A percentile compares a stretch with the other conserved stretches of the same genome.
phyloP scores from a whole-genome alignment of 805 yeast genomes.

The Scheffersomyces lignosus region DNA sequence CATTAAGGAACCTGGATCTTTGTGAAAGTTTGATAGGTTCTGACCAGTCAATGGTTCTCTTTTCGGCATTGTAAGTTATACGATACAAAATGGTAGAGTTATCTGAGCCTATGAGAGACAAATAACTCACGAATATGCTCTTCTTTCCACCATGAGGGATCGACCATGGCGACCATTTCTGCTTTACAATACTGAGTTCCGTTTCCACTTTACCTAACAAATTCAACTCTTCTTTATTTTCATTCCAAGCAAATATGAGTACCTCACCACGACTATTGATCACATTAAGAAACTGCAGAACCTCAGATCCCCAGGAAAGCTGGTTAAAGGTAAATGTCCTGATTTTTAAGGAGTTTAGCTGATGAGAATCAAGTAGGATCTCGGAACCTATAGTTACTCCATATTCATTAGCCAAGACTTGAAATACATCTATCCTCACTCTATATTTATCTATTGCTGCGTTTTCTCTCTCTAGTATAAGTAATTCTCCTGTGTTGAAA shows the following conservation, averaged over 20 bases:
- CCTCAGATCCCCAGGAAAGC: conserved; percentile 5
- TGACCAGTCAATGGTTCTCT: background rate
- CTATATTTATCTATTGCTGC: conserved; percentile 21
- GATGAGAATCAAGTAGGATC: conserved; percentile 17
- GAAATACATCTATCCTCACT: conserved; percentile 27
- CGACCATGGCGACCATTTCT: conserved; percentile 14
- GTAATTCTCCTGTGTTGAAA: conserved; percentile 38
- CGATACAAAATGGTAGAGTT: conserved; percentile 10
- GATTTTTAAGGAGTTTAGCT: conserved; percentile 23
- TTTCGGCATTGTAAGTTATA: conserved; percentile 1
- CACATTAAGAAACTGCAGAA: conserved; percentile 6
- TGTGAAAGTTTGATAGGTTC: background rate
- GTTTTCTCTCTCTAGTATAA: conserved; percentile 29
- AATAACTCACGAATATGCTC: background rate
- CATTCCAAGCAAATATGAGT: conserved; percentile 11
- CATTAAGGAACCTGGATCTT: conserved; percentile 7
- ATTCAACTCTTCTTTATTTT: background rate
- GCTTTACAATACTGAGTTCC: conserved; percentile 8
- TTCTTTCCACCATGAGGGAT: background rate
- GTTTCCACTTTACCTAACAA: conserved; percentile 3
- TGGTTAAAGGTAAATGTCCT: conserved; percentile 27
- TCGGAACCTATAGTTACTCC: conserved; percentile 16
- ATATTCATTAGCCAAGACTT: conserved; percentile 22
- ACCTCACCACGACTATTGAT: conserved; percentile 17
- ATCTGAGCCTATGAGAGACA: conserved; percentile 14